Base-by-base conservation (phyloP, 805 yeast species). In the Candida pseudoglaebosa region DNA sequence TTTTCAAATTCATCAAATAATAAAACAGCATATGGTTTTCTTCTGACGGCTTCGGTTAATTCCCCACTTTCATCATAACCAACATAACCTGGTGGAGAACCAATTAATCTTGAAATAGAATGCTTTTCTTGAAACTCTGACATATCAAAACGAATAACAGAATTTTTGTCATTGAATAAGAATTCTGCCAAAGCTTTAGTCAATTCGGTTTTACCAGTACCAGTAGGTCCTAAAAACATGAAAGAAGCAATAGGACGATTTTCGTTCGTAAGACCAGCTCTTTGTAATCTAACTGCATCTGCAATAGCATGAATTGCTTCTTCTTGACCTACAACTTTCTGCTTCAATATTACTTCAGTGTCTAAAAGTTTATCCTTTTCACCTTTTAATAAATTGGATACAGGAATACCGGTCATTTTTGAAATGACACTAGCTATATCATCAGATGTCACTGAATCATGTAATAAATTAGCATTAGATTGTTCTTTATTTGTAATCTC, bases 81-180 rank as follows among this genome's bases (percentile, higher is more conserved):
- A 16, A 91, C 96, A 59, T 91, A 91, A 5, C 98, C 97, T 21
- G 99, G 99, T 4, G 99, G 99, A 1, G 98, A 93, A 37, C 99
- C 99, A 50, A 91, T 89, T 46, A 91, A 73, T 46, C 97, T 77
- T 32, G 96, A 83, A 5, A 93, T 81, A 0, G 95, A 75, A 62
- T 89, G 96, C 57, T 85, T 84, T 57, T 91, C 99, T 65, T 91
- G 98, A 61, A 93, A 91, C 60, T 91, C 99, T 15, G 96, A 86
- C 99, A 93, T 93, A 61, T 91, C 99, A 58, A 91, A 91, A 50
- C 99, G 73, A 17, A 90, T 79, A 24, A 91, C 89, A 7, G 96
- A 78, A 32, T 79, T 73, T 53, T 86, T 88, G 59, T 91, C 91
- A 54, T 89, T 93, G 63, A 93, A 93, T 51, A 91, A 63, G 52